A percentile compares a stretch with the other conserved stretches of the same genome.
Conservation (phyloP, 2,329 filamentous ascomycete genomes). For the Domatiomyces catenatus region DNA sequence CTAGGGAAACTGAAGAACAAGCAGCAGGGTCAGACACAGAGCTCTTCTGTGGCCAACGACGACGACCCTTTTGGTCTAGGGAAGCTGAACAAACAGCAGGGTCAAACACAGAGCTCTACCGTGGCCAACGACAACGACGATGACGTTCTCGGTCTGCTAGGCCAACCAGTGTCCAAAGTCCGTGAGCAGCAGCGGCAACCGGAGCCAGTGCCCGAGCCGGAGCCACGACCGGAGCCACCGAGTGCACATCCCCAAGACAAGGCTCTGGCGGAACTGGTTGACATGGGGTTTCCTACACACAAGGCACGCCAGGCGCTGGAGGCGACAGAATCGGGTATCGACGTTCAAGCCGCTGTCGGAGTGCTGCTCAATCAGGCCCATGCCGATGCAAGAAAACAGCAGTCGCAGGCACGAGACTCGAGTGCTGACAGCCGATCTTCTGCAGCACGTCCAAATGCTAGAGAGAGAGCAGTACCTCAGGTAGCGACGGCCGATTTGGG, state of each 20-base stretch:
- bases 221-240: constrained; percentile 14
- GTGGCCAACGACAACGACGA: constrained; percentile 39
- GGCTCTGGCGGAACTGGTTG: constrained; percentile 74
- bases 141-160: constrained; percentile 47
- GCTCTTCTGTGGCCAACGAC: constrained; percentile 21
- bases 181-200: constrained; percentile 25
- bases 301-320: constrained; percentile 67
- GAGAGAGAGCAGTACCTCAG: constrained; percentile 61
- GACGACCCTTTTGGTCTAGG: constrained; percentile 63
- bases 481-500: constrained; percentile 73
- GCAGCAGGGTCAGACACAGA: constrained; percentile 4
- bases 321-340: constrained; percentile 61
- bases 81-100: constrained; percentile 35
- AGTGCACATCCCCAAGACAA: constrained; percentile 46
- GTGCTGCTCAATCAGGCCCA: constrained; percentile 89
- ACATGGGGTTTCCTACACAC: constrained; percentile 84
- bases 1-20: constrained; percentile 48
- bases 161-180: constrained; percentile 40
- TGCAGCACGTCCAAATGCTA: constrained; percentile 6
- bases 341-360: constrained; percentile 75
- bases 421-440: neutral
- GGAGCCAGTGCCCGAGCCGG: constrained; percentile 15
- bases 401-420: constrained; percentile 13
- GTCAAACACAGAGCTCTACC: neutral
- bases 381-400: constrained; percentile 59